Conservation (phyloP, 768 basidiomycete species). For the Leccinum arenicola region DNA sequence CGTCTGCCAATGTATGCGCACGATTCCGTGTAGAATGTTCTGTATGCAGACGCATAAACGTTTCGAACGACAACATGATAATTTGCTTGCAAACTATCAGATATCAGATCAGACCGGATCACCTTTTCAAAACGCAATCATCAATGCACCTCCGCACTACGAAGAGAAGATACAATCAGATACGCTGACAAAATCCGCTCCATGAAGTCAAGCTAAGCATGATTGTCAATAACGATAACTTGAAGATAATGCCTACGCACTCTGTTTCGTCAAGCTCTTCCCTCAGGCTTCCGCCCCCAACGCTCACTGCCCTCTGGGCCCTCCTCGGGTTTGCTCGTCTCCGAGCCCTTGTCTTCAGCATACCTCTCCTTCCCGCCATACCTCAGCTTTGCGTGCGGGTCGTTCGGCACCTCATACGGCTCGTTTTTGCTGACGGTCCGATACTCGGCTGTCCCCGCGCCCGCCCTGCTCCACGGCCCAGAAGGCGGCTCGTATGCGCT, state of each 20-base stretch:
- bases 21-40: not conserved
- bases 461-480: conserved; percentile 42
- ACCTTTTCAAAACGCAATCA: not conserved
- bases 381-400: conserved; percentile 10
- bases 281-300: conserved; percentile 35
- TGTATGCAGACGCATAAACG: too few relatives aligned
- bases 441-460: conserved; percentile 34
- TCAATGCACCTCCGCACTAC: not conserved
- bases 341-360: conserved; percentile 27
- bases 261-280: conserved; percentile 12
- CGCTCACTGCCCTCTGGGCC: conserved; percentile 40
- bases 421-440: conserved; percentile 21
- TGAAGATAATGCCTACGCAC: not conserved
- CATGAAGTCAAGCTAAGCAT: not conserved
- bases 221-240: not conserved
- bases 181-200: not conserved
- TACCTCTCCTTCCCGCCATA: conserved; percentile 23
- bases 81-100: too few relatives aligned
- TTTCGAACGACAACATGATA: not conserved
- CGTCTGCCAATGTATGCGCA: not conserved
- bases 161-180: not conserved
- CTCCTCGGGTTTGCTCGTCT: conserved; percentile 32
- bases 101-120: not conserved
- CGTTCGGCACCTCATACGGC: conserved; percentile 22
- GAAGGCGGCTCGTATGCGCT: conserved; percentile 50